Conservation (phyloP, 2,329 filamentous ascomycete genomes). For the Colletotrichum sp. region DNA sequence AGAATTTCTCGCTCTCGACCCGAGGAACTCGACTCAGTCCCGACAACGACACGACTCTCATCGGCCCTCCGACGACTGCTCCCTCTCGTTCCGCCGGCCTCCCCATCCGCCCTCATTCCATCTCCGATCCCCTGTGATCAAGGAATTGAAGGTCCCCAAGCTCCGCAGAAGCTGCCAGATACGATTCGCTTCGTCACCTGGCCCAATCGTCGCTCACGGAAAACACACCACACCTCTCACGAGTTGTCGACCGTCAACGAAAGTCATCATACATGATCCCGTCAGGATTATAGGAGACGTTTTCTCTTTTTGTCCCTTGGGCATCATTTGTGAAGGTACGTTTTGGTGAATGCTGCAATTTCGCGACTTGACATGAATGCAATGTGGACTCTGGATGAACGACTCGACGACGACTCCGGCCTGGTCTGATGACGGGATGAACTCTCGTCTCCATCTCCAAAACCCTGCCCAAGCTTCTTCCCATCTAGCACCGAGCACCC, state of each 20-base stretch:
- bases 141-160: constrained; percentile 25
- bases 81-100: constrained; percentile 36
- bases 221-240: not conserved
- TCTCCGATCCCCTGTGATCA: not conserved
- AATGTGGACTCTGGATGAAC: not conserved
- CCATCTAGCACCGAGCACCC: constrained; percentile 15
- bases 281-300: constrained; percentile 14
- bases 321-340: constrained; percentile 22
- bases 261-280: constrained; percentile 18
- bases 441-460: not conserved
- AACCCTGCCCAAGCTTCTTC: not conserved
- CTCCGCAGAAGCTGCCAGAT: not conserved
- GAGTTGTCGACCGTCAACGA: not conserved
- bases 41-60: constrained; percentile 25
- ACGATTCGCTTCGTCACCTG: constrained; percentile 4
- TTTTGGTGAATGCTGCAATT: constrained; percentile 7
- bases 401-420: not conserved
- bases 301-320: not conserved
- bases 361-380: not conserved
- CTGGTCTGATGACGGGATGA: constrained; percentile 6
- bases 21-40: constrained; percentile 44
- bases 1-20: constrained; percentile 49
- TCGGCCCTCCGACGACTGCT: constrained; percentile 35
- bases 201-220: not conserved
- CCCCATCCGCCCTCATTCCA: constrained; percentile 19